Conservation (phyloP, 2,329 filamentous ascomycete species). For the Colletotrichum sp. region DNA sequence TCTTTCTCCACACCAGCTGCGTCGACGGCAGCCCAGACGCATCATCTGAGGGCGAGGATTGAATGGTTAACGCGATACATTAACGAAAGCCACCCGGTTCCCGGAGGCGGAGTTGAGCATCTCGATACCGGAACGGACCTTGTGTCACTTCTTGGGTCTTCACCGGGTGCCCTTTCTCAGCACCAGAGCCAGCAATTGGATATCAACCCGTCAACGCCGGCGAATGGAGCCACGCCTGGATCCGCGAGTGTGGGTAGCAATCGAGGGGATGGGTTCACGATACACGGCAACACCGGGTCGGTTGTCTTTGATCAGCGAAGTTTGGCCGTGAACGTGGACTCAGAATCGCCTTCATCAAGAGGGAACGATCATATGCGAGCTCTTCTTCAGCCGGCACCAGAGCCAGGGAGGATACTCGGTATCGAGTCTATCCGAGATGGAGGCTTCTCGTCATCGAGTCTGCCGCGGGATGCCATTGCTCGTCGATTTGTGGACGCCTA, state of each 20-base stretch:
- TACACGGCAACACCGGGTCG: not conserved
- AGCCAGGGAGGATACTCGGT: not conserved
- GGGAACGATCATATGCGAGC: constrained; percentile 5
- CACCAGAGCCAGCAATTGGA: not conserved
- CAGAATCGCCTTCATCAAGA: constrained; percentile 1
- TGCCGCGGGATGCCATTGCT: constrained; percentile 29
- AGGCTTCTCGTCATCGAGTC: constrained; percentile 1
- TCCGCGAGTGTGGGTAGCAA: constrained; percentile 6
- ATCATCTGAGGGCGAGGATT: constrained; percentile 43
- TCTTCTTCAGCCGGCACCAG: constrained; percentile 6
- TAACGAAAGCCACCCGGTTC: constrained; percentile 33
- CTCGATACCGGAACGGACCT: constrained; percentile 42
- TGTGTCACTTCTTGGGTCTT: constrained; percentile 10
- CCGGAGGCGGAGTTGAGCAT: constrained; percentile 35
- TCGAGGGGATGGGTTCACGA: not conserved
- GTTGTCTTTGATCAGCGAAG: not conserved
- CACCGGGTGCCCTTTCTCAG: not conserved
- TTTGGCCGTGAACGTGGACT: constrained; percentile 1
- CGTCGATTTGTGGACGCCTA: constrained; percentile 46
- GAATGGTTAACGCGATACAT: constrained; percentile 44
- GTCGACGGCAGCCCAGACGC: constrained; percentile 35
- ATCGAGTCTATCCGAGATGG: constrained; percentile 12
- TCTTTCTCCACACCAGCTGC: constrained; percentile 35
- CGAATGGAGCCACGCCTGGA: constrained; percentile 8
- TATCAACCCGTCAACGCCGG: not conserved